Evolutionary conservation across 2,329 filamentous ascomycete species (phyloP), one percentile per base, ranked within the genome.

Genomic region (Huntiella abstrusa): DNA sequence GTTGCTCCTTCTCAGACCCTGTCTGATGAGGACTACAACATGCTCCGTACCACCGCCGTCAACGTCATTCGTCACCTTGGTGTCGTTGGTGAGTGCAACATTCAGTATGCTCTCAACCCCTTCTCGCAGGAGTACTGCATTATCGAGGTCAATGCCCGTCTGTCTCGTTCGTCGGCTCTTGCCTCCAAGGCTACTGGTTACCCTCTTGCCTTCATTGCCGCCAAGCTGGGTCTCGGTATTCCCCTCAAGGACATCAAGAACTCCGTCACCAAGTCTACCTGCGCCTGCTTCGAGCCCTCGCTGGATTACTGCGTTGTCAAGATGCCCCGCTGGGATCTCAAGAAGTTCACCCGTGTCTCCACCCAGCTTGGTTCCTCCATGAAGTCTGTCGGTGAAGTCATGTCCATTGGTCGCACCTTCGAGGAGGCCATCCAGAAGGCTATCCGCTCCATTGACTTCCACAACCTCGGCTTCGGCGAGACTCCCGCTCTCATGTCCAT

Each of bases 381-480:
- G 91, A 98, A 96, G 79, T 94, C 85, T 73, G 87, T 98, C 45
- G 91, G 91, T 58, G 91, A 98, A 62, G 91, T 98, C 54, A 96
- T 98, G 91, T 88, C 83, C 57, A 95, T 98, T 54, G 91, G 91
- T 48, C 72, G 91, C 53, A 93, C 83, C 1, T 98, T 98, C 55
- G 91, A 98, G 63, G 91, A 98, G 64, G 91, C 91, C 6, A 94
- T 98, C 37, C 91, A 98, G 57, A 98, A 96, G 64, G 91, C 91
- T 15, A 98, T 98, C 56, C 80, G 91, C 43, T 80, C 85, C 36
- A 88, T 96, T 49, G 91, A 98, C 62, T 88, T 84, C 64, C 80
- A 91, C 67, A 96, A 96, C 59, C 71, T 94, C 17, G 91, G 91
- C 28, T 98, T 95, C 65, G 87, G 85, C 56, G 83, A 91, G 60